Percentiles rank a stretch among this genome's conserved stretches.
phyloP scores from a whole-genome alignment of 495 filamentous ascomycete species.

The Collariella sp. region DNA sequence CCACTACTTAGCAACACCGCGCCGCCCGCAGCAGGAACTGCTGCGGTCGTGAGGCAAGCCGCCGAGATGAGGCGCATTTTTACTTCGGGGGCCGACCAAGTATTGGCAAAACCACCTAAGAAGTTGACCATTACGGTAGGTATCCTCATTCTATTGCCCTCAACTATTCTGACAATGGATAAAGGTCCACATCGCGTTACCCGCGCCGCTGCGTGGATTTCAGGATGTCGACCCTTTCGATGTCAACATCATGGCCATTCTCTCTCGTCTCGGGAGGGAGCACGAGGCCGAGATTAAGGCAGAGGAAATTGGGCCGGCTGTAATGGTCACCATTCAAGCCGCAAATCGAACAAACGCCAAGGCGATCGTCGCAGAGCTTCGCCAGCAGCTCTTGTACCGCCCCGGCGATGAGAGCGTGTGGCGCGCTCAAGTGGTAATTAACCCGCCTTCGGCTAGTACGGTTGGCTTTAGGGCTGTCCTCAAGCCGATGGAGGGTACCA shows the following conservation, averaged over 20 bases:
- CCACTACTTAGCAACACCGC: too few species aligned
- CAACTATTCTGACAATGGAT: background rate
- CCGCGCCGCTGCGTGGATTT: constrained; percentile 4
- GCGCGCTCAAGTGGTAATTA: constrained; percentile 7
- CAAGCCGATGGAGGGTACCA: background rate
- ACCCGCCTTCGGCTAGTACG: background rate
- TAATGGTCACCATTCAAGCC: constrained; percentile 12
- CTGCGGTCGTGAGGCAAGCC: background rate
- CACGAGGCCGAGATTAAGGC: constrained; percentile 8
- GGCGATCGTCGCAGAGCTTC: background rate
- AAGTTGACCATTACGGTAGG: constrained; percentile 3
- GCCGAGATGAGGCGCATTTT: background rate
- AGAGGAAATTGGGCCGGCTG: background rate
- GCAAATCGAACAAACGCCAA: constrained; percentile 1
- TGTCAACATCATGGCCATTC: background rate
- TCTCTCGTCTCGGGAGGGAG: constrained; percentile 11
- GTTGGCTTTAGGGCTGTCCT: background rate
- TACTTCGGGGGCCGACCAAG: background rate
- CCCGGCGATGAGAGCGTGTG: constrained; percentile 11
- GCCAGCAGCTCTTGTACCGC: background rate
- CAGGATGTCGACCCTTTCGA: constrained; percentile 14
- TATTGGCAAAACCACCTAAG: background rate
- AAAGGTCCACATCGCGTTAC: constrained; percentile 7
- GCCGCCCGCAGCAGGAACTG: background rate
- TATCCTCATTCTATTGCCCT: background rate